Base-by-base conservation (phyloP, 352 stramenopile genomes). In the Globisporangium ultimum region DNA sequence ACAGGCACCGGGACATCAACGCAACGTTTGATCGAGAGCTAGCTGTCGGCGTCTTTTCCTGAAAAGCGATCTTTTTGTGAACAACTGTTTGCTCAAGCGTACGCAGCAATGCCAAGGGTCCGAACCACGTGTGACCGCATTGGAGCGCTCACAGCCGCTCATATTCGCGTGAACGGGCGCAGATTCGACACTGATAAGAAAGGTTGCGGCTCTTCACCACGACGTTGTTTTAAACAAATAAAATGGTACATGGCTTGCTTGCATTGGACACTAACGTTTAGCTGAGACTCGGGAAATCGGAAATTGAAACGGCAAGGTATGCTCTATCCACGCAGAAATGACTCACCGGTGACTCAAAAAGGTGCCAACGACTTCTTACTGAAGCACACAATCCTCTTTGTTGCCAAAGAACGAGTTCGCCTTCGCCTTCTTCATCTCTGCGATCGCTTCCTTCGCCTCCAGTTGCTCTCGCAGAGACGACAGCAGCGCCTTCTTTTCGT, bases 311-410 rank as follows among this genome's bases (percentile, higher is more conserved):
- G 28, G 8, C 28, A 36, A 10, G 28, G 8, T 36, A 2, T 36
- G 28, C 28, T 36, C 28, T 36, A 36, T 10, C 0, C 24, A 28
- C 24, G 5, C 24, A 28, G 24, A 11, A 36, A 36, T 5, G 28
- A 36, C 28, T 36, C 28, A 36, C 28, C 28, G 8, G 28, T 36
- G 28, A 10, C 28, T 36, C 28, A 36, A 6, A 36, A 36, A 36
- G 28, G 28, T 36, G 7, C 28, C 28, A 36, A 10, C 28, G 28
- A 36, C 28, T 36, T 36, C 17, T 45, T 76, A 81, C 52, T 87
- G 74, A 9, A 90, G 53, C 13, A 76, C 61, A 49, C 80, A 92
- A 49, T 92, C 80, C 21, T 92, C 74, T 60, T 53, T 59, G 18
- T 45, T 50, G 48, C 74, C 48, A 48, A 79, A 74, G 48, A 79